A percentile compares a stretch with the other conserved stretches of the same genome.
Conservation (phyloP, 306 rosid genomes). For the Trichosanthes truncata region DNA sequence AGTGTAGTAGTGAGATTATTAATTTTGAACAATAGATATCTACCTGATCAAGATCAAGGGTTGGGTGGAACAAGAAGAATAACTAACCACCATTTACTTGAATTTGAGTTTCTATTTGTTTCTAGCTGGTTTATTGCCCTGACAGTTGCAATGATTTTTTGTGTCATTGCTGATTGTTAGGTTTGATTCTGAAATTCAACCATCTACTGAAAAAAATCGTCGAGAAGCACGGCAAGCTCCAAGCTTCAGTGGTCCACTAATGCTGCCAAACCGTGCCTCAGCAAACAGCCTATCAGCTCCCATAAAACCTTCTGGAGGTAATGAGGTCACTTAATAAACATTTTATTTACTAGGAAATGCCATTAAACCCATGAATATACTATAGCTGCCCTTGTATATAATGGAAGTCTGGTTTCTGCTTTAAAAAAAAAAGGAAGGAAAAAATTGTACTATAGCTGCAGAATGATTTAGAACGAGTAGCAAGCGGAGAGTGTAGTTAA, state of each 20-base stretch:
- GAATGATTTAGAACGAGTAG: no score
- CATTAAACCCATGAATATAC: background rate
- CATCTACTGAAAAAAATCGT: constrained; percentile 34
- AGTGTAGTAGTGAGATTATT: background rate
- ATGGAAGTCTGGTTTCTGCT: background rate
- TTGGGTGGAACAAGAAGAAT: background rate
- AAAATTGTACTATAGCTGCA: background rate
- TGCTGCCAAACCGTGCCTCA: constrained; percentile 98
- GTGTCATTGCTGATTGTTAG: constrained; percentile 29
- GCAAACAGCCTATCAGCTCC: constrained; percentile 99
- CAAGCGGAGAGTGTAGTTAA: background rate
- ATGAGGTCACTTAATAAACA: constrained; percentile 12
- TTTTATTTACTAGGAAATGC: background rate
- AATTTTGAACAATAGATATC: background rate
- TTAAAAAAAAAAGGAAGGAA: no score
- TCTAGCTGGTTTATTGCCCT: background rate
- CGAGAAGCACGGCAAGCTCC: constrained; percentile 67
- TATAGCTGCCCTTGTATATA: background rate
- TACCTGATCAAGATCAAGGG: background rate
- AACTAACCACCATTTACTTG: background rate
- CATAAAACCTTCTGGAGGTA: constrained; percentile 96
- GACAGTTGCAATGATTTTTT: background rate
- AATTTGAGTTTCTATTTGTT: background rate
- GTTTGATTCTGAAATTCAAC: constrained; percentile 58
- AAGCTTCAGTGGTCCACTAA: constrained; percentile 94